A percentile compares a stretch with the other conserved stretches of the same genome.
phyloP scores from a whole-genome alignment of 257 asterid genomes.

The Anisodus tanguticus region DNA sequence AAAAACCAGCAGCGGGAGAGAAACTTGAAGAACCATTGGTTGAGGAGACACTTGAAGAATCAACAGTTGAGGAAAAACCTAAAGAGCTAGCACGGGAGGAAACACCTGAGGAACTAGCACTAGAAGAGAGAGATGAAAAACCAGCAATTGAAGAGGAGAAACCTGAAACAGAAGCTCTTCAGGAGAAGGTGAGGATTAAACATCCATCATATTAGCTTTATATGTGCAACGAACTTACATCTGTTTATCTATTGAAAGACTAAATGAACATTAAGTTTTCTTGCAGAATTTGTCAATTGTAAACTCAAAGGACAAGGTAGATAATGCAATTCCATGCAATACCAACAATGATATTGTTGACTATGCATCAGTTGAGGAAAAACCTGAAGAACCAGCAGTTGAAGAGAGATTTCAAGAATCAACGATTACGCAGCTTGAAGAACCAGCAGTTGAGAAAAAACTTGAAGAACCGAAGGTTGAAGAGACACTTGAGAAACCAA shows the following conservation, averaged over 20 bases:
- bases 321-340: not conserved
- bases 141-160: not conserved
- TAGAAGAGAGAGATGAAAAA: not conserved
- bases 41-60: not conserved
- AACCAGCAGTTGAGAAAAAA: not conserved
- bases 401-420: constrained; percentile 3
- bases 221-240: not conserved
- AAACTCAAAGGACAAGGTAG: not conserved
- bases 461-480: not conserved
- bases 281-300: constrained; percentile 18
- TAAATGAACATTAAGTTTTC: not conserved
- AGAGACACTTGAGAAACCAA: not conserved
- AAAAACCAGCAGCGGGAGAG: not conserved
- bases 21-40: not conserved
- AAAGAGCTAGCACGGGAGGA: not conserved
- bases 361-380: constrained; percentile 3
- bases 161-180: not conserved
- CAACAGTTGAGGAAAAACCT: not conserved
- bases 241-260: not conserved
- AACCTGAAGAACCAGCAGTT: not conserved
- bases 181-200: not conserved
- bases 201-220: constrained; percentile 2
- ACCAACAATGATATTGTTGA: not conserved
- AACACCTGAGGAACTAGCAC: not conserved
- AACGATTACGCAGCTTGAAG: not conserved